Conservation (phyloP, 176 grass and related monocot genomes). For the Triticum timopheevii region DNA sequence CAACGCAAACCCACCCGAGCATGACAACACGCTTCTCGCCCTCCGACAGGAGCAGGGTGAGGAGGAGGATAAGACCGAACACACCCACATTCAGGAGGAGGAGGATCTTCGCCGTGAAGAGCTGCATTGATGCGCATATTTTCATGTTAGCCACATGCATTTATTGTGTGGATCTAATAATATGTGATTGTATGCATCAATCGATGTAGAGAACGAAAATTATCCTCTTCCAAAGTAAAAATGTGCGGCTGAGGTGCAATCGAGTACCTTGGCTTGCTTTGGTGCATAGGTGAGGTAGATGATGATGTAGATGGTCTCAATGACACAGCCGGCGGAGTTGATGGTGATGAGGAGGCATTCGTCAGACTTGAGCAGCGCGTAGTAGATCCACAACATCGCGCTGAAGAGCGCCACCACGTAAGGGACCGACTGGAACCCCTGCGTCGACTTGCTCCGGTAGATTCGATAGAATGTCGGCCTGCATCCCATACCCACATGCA, state of each 20-base stretch:
- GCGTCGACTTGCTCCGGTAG: conserved; percentile 69
- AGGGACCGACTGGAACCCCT: conserved; percentile 83
- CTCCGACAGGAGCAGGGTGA: conserved; percentile 44
- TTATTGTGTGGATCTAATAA: too few relatives aligned
- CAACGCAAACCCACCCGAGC: not conserved
- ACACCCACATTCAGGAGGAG: not conserved
- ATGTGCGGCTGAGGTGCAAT: too few relatives aligned
- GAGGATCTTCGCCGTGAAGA: conserved; percentile 64
- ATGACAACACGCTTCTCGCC: conserved; percentile 36
- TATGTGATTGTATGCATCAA: too few relatives aligned
- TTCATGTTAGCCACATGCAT: not conserved
- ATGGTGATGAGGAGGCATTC: conserved; percentile 73
- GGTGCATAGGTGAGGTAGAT: conserved; percentile 66
- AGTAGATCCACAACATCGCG: conserved; percentile 91
- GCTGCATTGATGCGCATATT: conserved; percentile 20
- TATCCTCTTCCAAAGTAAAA: too few relatives aligned
- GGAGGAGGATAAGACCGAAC: conserved; percentile 62
- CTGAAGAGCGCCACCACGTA: conserved; percentile 93
- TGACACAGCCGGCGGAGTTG: conserved; percentile 68
- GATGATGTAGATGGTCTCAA: conserved; percentile 78
- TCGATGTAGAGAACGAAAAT: too few relatives aligned
- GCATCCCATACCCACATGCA: not conserved
- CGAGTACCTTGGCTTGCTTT: conserved; percentile 36
- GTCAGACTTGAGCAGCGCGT: conserved; percentile 62
- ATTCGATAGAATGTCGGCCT: conserved; percentile 83